Conservation (phyloP, 2,329 filamentous ascomycete species). For the Fusarium sp. region DNA sequence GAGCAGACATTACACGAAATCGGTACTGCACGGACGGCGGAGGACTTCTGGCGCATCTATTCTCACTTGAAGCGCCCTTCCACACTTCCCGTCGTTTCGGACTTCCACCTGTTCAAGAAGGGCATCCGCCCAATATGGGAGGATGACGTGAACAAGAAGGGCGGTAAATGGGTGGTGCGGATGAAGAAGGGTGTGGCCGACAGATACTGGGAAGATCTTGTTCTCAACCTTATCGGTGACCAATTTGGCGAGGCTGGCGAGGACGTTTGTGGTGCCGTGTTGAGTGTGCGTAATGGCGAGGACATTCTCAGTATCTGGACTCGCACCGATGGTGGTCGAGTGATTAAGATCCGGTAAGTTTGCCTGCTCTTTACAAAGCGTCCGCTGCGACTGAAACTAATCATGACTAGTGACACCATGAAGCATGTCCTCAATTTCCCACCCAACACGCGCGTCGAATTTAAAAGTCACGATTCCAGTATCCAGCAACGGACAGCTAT, state of each 20-base stretch:
- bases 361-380: background rate
- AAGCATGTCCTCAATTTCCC: constrained; percentile 90
- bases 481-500: constrained; percentile 92
- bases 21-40: constrained; percentile 82
- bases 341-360: constrained; percentile 93
- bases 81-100: constrained; percentile 87
- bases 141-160: constrained; percentile 94
- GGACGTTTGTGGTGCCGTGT: constrained; percentile 93
- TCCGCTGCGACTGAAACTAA: constrained; percentile 30
- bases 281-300: constrained; percentile 94
- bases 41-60: constrained; percentile 94
- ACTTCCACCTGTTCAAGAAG: constrained; percentile 98
- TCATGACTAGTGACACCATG: constrained; percentile 83
- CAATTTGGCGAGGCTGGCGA: constrained; percentile 94
- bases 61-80: constrained; percentile 91
- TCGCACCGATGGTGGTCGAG: constrained; percentile 89
- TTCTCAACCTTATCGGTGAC: constrained; percentile 91
- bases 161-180: constrained; percentile 97
- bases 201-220: constrained; percentile 94
- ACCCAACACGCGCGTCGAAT: constrained; percentile 89
- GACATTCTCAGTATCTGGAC: constrained; percentile 99
- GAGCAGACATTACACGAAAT: constrained; percentile 95
- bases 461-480: constrained; percentile 96
- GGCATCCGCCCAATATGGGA: constrained; percentile 98
- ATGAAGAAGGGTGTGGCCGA: constrained; percentile 98